A percentile compares a stretch with the other conserved stretches of the same genome.
Conservation (phyloP, 345 rosid species). For the Lumnitzera racemosa region DNA sequence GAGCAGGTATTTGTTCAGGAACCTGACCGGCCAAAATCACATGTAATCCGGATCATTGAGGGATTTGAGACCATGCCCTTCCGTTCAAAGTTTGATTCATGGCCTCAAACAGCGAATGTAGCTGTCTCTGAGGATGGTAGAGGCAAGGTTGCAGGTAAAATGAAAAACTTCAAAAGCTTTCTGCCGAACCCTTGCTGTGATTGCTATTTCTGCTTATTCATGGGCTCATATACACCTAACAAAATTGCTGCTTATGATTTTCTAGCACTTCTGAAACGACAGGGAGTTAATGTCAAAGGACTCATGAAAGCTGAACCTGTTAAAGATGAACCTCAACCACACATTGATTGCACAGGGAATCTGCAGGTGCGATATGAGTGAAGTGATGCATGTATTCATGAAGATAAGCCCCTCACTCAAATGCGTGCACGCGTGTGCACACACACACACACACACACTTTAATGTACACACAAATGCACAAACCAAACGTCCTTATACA, state of each 20-base stretch:
- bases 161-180: too few relatives aligned
- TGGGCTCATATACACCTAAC: not conserved
- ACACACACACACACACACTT: too few relatives aligned
- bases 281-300: slow-evolving; percentile 90
- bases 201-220: too few relatives aligned
- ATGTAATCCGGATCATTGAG: slow-evolving; percentile 74
- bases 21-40: slow-evolving; percentile 81
- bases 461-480: too few relatives aligned
- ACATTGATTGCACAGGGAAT: slow-evolving; percentile 95
- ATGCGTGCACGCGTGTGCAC: too few relatives aligned
- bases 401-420: too few relatives aligned
- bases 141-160: slow-evolving; percentile 95
- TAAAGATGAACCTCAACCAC: slow-evolving; percentile 83
- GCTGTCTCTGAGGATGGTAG: slow-evolving; percentile 92
- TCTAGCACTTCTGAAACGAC: slow-evolving; percentile 90
- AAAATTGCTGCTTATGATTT: slow-evolving; percentile 15
- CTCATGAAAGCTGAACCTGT: slow-evolving; percentile 57
- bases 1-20: slow-evolving; percentile 64
- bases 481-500: too few relatives aligned
- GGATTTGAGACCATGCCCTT: slow-evolving; percentile 88
- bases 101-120: slow-evolving; percentile 78
- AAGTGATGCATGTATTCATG: too few relatives aligned
- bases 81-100: slow-evolving; percentile 86
- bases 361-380: slow-evolving; percentile 56
- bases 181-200: too few relatives aligned